Evolutionary conservation across 2,329 filamentous ascomycete genomes (phyloP).

Genomic region (Clarireedia hainanense): DNA sequence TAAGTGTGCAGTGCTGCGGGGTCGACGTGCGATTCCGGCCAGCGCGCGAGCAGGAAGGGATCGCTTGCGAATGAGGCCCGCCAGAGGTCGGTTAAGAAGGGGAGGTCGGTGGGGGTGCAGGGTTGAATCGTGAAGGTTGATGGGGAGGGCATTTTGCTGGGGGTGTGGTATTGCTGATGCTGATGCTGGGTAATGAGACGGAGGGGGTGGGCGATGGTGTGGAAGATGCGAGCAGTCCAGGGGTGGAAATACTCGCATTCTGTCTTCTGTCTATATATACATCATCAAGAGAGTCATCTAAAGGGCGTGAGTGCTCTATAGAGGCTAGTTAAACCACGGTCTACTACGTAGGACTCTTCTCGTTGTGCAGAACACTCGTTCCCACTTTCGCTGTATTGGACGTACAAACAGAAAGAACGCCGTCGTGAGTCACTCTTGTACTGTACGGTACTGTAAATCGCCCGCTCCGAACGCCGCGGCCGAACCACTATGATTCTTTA

Average conservation of each 20-base stretch:
- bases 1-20: slow-evolving; percentile 20
- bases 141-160: not conserved
- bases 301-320: no score
- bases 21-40: slow-evolving; percentile 7
- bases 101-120: slow-evolving; percentile 25
- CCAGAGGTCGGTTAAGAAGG: slow-evolving; percentile 28
- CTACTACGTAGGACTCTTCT: no score
- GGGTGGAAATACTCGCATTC: not conserved
- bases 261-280: no score
- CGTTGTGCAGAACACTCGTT: no score
- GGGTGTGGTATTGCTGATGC: not conserved
- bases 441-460: no score
- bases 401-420: no score
- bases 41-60: slow-evolving; percentile 25
- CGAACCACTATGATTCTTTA: no score
- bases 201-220: not conserved
- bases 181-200: not conserved
- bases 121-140: slow-evolving; percentile 12
- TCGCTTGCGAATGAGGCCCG: slow-evolving; percentile 22
- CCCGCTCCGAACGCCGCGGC: no score
- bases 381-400: no score
- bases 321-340: no score
- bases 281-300: no score
- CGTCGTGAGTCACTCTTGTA: no score
- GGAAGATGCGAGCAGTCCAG: not conserved